phyloP scores from a whole-genome alignment of 164 flowering plant genomes.

The Sedum album region DNA sequence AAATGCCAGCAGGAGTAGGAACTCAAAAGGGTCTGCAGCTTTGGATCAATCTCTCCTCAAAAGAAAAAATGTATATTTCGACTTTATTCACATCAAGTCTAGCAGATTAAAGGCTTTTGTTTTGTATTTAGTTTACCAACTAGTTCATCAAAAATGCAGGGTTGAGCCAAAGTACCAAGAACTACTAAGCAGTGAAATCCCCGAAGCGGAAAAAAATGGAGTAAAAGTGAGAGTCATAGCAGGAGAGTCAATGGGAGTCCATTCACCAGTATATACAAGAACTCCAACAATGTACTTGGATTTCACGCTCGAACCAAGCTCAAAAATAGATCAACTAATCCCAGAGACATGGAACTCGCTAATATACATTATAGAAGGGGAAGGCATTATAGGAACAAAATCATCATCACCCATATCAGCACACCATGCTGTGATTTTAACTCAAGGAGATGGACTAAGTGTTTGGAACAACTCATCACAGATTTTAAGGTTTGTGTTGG shows the following conservation, averaged over 20 bases:
- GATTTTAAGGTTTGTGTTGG: conserved; percentile 51
- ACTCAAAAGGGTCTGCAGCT: conserved; percentile 62
- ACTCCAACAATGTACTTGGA: conserved; percentile 89
- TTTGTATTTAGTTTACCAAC: background rate
- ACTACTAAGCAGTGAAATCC: conserved; percentile 40
- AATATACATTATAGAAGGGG: conserved; percentile 70
- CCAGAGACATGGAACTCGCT: conserved; percentile 76
- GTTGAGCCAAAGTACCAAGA: conserved; percentile 79
- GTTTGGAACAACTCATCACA: conserved; percentile 63
- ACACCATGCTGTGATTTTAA: conserved; percentile 57
- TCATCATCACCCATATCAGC: conserved; percentile 37
- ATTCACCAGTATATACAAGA: conserved; percentile 71
- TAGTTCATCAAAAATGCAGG: conserved; percentile 31
- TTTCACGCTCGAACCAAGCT: conserved; percentile 58
- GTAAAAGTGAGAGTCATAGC: conserved; percentile 74
- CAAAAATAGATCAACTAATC: conserved; percentile 49
- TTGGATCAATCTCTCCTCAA: conserved; percentile 79
- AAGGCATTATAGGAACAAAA: conserved; percentile 48
- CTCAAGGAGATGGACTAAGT: conserved; percentile 62
- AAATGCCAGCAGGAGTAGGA: conserved; percentile 84
- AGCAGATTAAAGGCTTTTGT: background rate
- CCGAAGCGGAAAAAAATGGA: conserved; percentile 51
- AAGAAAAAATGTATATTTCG: conserved; percentile 58
- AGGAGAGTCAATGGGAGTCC: conserved; percentile 77
- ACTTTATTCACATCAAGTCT: background rate